Conservation (phyloP, 768 basidiomycete genomes). For the Ramaria sp. region DNA sequence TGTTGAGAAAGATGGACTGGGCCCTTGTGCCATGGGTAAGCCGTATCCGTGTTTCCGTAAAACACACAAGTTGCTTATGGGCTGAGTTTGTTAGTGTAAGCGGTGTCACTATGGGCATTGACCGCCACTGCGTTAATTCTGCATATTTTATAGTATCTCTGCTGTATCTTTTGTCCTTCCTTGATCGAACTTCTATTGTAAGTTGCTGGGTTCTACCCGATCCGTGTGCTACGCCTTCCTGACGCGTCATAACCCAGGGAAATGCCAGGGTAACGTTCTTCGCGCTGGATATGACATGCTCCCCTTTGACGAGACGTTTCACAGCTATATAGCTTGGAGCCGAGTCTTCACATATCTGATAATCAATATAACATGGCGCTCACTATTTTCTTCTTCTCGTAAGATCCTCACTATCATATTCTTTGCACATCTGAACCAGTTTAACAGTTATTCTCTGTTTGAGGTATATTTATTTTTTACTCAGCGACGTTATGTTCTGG, state of each 20-base stretch:
- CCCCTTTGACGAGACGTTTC: neutral
- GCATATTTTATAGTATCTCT: slow-evolving; percentile 31
- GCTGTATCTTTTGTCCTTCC: slow-evolving; percentile 65
- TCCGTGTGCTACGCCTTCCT: neutral
- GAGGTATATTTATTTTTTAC: slow-evolving; percentile 28
- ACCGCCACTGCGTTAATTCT: neutral
- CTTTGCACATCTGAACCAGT: neutral
- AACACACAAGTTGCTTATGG: neutral
- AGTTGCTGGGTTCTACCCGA: neutral
- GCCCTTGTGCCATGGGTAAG: slow-evolving; percentile 55
- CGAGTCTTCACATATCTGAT: slow-evolving; percentile 48
- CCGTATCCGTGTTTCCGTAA: neutral
- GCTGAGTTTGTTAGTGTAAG: slow-evolving; percentile 3
- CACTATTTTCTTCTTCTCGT: slow-evolving; percentile 32
- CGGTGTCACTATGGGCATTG: too few relatives aligned
- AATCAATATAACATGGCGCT: slow-evolving; percentile 54
- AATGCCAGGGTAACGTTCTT: slow-evolving; percentile 30
- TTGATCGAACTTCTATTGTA: slow-evolving; percentile 41
- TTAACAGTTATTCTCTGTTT: slow-evolving; percentile 50
- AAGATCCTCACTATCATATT: slow-evolving; percentile 29
- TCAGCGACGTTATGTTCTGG: neutral
- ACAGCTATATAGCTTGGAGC: slow-evolving; percentile 54
- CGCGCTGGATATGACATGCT: neutral
- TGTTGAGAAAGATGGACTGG: slow-evolving; percentile 59
- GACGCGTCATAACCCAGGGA: slow-evolving; percentile 16